phyloP scores from a whole-genome alignment of 163 green algal genomes.

The Dunaliella salina region DNA sequence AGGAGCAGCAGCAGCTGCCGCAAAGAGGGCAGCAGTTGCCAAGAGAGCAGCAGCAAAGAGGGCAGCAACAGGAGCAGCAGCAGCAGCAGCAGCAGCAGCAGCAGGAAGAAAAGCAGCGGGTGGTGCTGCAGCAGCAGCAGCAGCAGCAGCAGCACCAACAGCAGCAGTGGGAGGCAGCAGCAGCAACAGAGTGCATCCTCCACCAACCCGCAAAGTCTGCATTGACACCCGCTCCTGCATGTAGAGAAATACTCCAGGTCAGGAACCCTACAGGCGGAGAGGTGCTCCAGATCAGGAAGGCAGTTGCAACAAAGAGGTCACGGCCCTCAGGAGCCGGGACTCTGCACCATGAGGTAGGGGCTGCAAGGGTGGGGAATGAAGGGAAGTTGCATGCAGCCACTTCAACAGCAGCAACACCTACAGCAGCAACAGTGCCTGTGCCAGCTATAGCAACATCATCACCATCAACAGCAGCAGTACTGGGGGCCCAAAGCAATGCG shows the following conservation, averaged over 20 bases:
- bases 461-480: neutral
- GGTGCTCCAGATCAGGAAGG: too few relatives aligned
- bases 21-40: neutral
- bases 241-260: too few relatives aligned
- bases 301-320: too few relatives aligned
- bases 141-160: neutral
- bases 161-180: neutral
- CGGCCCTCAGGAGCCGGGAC: too few relatives aligned
- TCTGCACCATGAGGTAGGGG: too few relatives aligned
- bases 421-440: neutral
- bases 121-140: neutral
- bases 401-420: neutral
- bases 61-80: neutral
- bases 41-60: neutral
- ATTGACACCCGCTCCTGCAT: too few relatives aligned
- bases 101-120: neutral
- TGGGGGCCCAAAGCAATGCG: neutral
- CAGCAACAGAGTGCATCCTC: neutral
- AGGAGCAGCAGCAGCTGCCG: neutral
- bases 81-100: conserved; percentile 13
- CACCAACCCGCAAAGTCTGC: too few relatives aligned
- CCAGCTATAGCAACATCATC: neutral
- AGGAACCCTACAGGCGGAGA: too few relatives aligned
- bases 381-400: neutral
- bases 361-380: too few relatives aligned